A percentile compares a stretch with the other conserved stretches of the same genome.
Evolutionary conservation across 1,139 yeast species (phyloP).

Genomic region (Yamadazyma diospyri): DNA sequence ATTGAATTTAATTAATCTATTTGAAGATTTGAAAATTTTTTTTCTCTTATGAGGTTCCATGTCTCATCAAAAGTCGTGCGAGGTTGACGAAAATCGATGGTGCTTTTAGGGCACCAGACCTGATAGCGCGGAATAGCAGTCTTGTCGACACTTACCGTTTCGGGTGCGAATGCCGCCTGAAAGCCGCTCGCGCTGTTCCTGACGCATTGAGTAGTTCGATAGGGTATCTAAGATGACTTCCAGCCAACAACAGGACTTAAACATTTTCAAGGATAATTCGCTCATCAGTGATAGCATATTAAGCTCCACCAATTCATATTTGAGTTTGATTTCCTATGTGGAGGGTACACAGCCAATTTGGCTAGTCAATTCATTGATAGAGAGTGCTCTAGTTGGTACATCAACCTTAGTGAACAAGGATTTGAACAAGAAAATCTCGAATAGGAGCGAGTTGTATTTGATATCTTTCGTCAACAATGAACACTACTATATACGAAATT

Average conservation of each 20-base stretch:
- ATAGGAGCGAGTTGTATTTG: conserved; percentile 32
- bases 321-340: conserved; percentile 51
- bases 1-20: conserved; percentile 7
- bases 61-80: conserved; percentile 6
- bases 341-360: conserved; percentile 68
- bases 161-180: conserved; percentile 1
- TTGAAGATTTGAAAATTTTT: conserved; percentile 5
- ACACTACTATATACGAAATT: conserved; percentile 32
- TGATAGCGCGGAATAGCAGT: not conserved
- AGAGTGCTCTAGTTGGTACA: conserved; percentile 41
- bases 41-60: conserved; percentile 2
- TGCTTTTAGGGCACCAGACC: conserved; percentile 2
- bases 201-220: not conserved
- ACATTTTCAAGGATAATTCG: conserved; percentile 51
- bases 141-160: not conserved
- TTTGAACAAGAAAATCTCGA: conserved; percentile 17
- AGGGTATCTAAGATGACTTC: conserved; percentile 5
- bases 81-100: no score
- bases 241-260: conserved; percentile 57
- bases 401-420: conserved; percentile 36
- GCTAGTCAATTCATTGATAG: conserved; percentile 51
- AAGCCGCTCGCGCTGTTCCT: conserved; percentile 3
- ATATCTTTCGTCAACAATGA: conserved; percentile 43
- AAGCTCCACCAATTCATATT: conserved; percentile 19
- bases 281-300: conserved; percentile 31